Evolutionary conservation across 2,329 filamentous ascomycete genomes (phyloP).

Genomic region (Ophiostoma perfectum): DNA sequence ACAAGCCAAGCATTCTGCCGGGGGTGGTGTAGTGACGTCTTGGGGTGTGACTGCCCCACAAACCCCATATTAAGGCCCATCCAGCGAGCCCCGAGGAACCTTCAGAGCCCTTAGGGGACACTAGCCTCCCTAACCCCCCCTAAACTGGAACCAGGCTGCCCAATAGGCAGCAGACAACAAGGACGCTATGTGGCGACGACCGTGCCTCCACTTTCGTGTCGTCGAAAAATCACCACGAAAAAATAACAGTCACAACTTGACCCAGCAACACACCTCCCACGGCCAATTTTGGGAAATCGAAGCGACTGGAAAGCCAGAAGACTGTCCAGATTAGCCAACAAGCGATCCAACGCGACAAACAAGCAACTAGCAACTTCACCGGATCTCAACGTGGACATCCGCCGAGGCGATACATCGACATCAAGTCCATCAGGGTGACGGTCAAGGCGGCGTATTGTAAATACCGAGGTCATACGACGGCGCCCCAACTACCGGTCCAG

Average conservation of each 20-base stretch:
- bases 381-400: background rate
- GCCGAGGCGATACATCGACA: background rate
- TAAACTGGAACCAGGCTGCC: constrained; percentile 15
- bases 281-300: background rate
- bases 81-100: background rate
- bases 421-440: background rate
- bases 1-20: background rate
- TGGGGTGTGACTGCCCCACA: constrained; percentile 1
- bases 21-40: constrained; percentile 12
- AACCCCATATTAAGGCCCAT: constrained; percentile 5
- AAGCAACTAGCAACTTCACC: background rate
- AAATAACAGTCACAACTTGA: background rate
- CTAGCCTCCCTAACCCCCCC: background rate
- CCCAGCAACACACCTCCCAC: constrained; percentile 9
- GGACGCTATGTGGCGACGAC: constrained; percentile 18
- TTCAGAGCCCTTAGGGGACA: background rate
- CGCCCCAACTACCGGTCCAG: background rate
- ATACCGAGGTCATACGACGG: background rate
- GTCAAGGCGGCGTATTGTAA: background rate
- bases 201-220: constrained; percentile 16
- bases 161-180: constrained; percentile 18
- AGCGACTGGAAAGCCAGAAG: background rate
- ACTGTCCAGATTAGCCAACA: background rate
- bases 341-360: background rate
- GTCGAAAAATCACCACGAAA: constrained; percentile 2